Base-by-base conservation (phyloP, 1,284 basidiomycete genomes). In the Pisolithus thermaeus region DNA sequence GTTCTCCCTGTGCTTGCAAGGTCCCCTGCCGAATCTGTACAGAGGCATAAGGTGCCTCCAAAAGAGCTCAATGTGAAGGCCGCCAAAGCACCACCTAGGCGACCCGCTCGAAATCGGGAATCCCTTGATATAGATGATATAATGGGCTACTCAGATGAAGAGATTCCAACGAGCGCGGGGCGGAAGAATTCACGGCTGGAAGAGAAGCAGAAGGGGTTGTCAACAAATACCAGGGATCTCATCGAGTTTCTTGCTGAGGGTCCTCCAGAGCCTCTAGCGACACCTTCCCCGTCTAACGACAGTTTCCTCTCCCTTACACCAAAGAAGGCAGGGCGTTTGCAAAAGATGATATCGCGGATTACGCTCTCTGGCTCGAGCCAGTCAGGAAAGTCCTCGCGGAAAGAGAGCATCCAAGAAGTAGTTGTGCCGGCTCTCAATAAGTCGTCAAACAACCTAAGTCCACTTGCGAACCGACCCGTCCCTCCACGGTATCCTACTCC, bases 321-420 rank as follows among this genome's bases (percentile, higher is more conserved):
- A 38, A 84, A 83, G 59, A 81, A 79, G 65, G 73, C 74, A 36
- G 78, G 77, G 43, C 76, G 86, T 35, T 68, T 90, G 53, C 83
- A 87, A 62, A 79, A 82, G 55, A 90, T 90, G 83, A 86, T 90
- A 59, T 89, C 87, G 23, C 82, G 80, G 58, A 70, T 90, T 44
- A 81, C 78, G 46, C 70, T 87, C 51, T 74, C 80, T 6, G 72
- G 72, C 46, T 73, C 70, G 27, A 61, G 59, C 32, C 64, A 65
- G 25, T 64, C 59, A 43, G 66, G 62, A 20, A 67, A 58, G 35
- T 56, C 51, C 30, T 54, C 65, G 50, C 66, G 66, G 22, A 68
- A 66, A 41, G 47, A 50, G 64, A 59, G 53, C 54, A 56, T 47
- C 46, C 59, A 40, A 47, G 60, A 50, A 62, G 57, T 56, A 44